These are phyloP conservation scores for Fusarium nelsonii DNA, from an alignment of 2,329 filamentous ascomycete species.

Conservation along the genomic window DNA sequence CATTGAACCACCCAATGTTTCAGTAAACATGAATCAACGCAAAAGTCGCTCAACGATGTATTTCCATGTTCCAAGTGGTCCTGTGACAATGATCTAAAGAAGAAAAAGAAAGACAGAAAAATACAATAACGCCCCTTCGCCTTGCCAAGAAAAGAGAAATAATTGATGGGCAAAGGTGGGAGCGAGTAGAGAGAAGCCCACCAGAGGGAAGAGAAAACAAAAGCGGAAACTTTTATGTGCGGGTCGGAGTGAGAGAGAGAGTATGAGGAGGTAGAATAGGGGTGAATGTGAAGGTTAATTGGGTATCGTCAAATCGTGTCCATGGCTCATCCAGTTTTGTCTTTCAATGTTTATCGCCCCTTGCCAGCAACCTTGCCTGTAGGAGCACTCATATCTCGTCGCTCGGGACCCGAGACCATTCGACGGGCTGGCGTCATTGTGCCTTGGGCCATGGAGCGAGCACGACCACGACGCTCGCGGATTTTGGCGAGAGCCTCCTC, in stretches of 20 bases:
- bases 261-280: neutral
- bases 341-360: constrained; percentile 23
- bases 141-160: constrained; percentile 37
- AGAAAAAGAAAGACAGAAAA: constrained; percentile 5
- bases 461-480: constrained; percentile 76
- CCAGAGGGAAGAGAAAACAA: constrained; percentile 16
- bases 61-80: constrained; percentile 12
- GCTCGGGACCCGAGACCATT: constrained; percentile 63
- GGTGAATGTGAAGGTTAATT: constrained; percentile 20
- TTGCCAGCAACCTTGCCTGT: constrained; percentile 50
- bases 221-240: constrained; percentile 25
- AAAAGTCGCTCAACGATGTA: constrained; percentile 27
- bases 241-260: constrained; percentile 8
- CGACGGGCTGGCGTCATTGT: constrained; percentile 68
- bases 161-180: constrained; percentile 24
- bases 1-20: constrained; percentile 13
- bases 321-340: constrained; percentile 23
- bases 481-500: constrained; percentile 83
- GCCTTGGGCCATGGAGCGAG: constrained; percentile 74
- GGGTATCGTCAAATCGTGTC: constrained; percentile 43
- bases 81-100: constrained; percentile 9
- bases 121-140: constrained; percentile 45
- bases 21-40: constrained; percentile 14
- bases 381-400: constrained; percentile 64
- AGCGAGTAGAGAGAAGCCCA: constrained; percentile 16